Conservation (phyloP, 108 stramenopile species). For the Skeletonema marinoi region DNA sequence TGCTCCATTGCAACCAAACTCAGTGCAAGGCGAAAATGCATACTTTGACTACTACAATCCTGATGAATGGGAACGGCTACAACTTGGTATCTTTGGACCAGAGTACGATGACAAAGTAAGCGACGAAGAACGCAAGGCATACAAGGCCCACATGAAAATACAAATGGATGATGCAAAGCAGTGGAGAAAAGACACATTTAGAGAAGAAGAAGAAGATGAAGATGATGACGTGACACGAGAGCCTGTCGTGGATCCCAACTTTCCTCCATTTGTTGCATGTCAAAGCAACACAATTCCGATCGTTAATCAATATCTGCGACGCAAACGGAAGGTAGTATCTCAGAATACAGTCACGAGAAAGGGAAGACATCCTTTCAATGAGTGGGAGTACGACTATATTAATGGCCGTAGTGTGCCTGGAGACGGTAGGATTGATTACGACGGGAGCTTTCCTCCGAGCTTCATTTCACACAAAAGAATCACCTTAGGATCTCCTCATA, state of each 20-base stretch:
- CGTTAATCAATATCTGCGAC: conserved; percentile 56
- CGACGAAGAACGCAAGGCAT: conserved; percentile 29
- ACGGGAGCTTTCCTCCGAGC: conserved; percentile 51
- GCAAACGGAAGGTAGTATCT: conserved; percentile 21
- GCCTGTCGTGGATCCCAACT: not conserved
- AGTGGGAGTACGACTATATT: conserved; percentile 55
- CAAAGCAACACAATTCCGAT: conserved; percentile 52
- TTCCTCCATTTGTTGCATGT: conserved; percentile 53
- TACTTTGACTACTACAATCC: conserved; percentile 56
- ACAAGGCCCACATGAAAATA: conserved; percentile 52
- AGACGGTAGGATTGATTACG: conserved; percentile 60
- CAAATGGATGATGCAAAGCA: conserved; percentile 50
- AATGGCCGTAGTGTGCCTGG: conserved; percentile 54
- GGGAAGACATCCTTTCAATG: conserved; percentile 12
- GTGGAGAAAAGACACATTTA: conserved; percentile 41
- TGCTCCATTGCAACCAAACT: conserved; percentile 22
- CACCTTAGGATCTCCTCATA: conserved; percentile 43
- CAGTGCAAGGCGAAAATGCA: conserved; percentile 26
- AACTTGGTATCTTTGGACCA: conserved; percentile 55
- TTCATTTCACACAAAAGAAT: conserved; percentile 42
- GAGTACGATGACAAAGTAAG: conserved; percentile 39
- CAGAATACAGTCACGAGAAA: conserved; percentile 7
- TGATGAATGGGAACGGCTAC: conserved; percentile 53
- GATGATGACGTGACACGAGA: not conserved
- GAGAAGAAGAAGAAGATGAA: conserved; percentile 26